Evolutionary conservation across 495 filamentous ascomycete genomes (phyloP).

Genomic region (Aspergillus ostianus): DNA sequence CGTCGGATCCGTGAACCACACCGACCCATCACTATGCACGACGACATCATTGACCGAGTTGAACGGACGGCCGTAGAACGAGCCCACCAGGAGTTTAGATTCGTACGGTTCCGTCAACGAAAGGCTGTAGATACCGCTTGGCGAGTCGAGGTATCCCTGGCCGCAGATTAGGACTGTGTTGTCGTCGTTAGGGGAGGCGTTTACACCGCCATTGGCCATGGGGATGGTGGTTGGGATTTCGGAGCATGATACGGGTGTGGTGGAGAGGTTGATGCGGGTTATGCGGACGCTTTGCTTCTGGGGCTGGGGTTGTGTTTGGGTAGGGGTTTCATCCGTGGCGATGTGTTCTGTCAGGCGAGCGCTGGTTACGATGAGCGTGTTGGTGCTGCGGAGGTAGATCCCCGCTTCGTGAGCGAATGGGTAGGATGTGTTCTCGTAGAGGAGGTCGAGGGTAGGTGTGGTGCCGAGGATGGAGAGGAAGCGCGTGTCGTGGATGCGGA

Average conservation of each 20-base stretch:
- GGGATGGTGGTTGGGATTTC: conserved; percentile 38
- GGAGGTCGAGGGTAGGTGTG: no score
- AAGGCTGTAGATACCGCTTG: conserved; percentile 53
- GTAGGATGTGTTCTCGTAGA: no score
- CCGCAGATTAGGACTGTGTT: conserved; percentile 47
- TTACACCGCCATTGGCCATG: conserved; percentile 56
- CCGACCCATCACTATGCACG: conserved; percentile 50
- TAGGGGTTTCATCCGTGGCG: background rate
- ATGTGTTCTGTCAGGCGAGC: conserved; percentile 24
- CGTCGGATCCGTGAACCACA: conserved; percentile 66
- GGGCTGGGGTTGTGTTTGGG: conserved; percentile 9
- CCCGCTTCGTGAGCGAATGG: conserved; percentile 62
- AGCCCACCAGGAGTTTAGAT: conserved; percentile 27
- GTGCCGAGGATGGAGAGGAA: conserved; percentile 34
- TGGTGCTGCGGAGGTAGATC: conserved; percentile 46
- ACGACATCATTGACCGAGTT: conserved; percentile 60
- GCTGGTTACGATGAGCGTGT: conserved; percentile 59
- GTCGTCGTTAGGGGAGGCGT: conserved; percentile 25
- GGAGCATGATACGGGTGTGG: conserved; percentile 21
- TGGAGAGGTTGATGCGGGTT: conserved; percentile 29
- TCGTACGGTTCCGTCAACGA: conserved; percentile 24
- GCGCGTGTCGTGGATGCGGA: conserved; percentile 25
- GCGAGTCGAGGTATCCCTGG: conserved; percentile 46
- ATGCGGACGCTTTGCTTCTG: conserved; percentile 31
- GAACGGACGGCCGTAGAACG: conserved; percentile 58